Evolutionary conservation across 192 early-diverging fungal species (phyloP), one percentile per base, ranked within the genome.

Genomic region (Jimgerdemannia flammicorona): DNA sequence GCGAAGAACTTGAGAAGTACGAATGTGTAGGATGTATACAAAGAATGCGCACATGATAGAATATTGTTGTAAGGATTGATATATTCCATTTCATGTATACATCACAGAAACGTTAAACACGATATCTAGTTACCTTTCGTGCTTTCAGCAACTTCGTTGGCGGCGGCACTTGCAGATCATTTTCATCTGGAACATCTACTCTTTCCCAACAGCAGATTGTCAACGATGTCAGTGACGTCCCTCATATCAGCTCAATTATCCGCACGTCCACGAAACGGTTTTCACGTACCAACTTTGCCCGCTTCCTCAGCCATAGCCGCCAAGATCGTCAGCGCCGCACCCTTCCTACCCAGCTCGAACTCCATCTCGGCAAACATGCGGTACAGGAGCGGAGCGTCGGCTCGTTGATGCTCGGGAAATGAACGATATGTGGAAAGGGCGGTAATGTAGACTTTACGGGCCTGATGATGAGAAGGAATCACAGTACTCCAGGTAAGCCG

Each of bases 301-400:
- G 66, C 67, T 2, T 71, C 77, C 40, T 80, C 81, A 39, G 76
- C 75, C 69, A 86, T 79, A 4, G 83, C 70, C 9, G 80, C 42
- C 19, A 89, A 69, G 39, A 87, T 83, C 29, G 76, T 84, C 40
- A 88, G 54, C 2, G 88, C 88, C 43, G 75, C 82, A 7, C 78
- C 73, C 66, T 73, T 73, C 20, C 77, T 79, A 14, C 79, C 84
- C 70, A 85, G 75, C 67, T 84, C 85, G 66, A 86, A 74, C 44
- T 90, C 88, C n/a, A 90, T 69, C 43, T 87, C 82, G 7, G 88
- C 77, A 75, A 82, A 87, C 66, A 78, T 80, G 18, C 80, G 74
- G 76, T 85, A 79, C 4, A 90, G 68, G 11, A 87, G 69, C 17
- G 88, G 84, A 7, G 74, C 75, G 29, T 81, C 40, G 19, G 40